Conservation (phyloP, 2,329 filamentous ascomycete genomes). For the Albifimbria verrucaria region DNA sequence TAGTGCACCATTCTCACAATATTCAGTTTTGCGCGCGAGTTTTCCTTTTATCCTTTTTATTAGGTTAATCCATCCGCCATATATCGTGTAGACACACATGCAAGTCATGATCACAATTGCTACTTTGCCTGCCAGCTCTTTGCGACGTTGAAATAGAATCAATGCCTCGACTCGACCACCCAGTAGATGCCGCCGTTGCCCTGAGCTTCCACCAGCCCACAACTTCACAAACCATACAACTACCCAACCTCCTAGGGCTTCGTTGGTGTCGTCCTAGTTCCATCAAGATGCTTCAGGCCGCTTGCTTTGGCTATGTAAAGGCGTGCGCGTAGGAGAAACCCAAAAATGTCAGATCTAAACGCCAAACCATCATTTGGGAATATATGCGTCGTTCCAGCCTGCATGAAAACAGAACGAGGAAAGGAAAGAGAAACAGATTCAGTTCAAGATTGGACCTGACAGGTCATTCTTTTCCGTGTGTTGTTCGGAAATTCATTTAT, state of each 20-base stretch:
- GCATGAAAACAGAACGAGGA: conserved; percentile 1
- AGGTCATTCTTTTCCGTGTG: neutral
- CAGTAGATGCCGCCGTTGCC: too few species aligned
- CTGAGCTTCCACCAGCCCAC: too few species aligned
- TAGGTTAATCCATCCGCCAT: neutral
- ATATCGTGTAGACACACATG: neutral
- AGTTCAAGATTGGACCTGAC: neutral
- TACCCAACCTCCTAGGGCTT: too few species aligned
- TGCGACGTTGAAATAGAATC: neutral
- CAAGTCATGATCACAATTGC: neutral
- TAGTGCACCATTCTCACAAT: too few species aligned
- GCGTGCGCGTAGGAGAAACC: neutral
- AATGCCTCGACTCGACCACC: neutral
- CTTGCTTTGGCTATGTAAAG: neutral
- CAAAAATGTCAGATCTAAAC: conserved; percentile 20
- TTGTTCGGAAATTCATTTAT: conserved; percentile 29
- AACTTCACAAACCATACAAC: neutral
- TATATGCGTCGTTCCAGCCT: conserved; percentile 21
- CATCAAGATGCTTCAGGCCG: conserved; percentile 1
- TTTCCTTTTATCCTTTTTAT: neutral
- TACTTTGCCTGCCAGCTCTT: neutral
- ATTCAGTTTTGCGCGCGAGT: too few species aligned
- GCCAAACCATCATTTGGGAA: conserved; percentile 24
- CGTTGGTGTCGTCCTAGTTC: neutral
- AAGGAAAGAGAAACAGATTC: neutral